These are phyloP conservation scores for Willaertia magna DNA, from an alignment of 208 protist genomes.

Conservation along the genomic window DNA sequence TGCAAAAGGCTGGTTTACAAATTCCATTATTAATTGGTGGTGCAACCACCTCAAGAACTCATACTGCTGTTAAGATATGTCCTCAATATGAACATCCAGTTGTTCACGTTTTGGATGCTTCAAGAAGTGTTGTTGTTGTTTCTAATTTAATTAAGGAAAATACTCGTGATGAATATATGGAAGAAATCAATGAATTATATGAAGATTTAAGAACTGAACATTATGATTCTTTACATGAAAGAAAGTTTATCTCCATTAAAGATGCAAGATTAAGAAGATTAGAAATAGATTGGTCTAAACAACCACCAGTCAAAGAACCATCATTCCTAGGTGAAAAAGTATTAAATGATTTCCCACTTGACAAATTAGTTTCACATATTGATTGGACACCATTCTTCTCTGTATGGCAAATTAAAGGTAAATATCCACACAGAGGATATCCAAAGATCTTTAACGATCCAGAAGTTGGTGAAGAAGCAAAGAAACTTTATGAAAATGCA, in stretches of 20 bases:
- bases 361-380: conserved; percentile 67
- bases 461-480: conserved; percentile 75
- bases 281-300: conserved; percentile 49
- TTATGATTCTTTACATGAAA: conserved; percentile 67
- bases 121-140: conserved; percentile 67
- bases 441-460: conserved; percentile 89
- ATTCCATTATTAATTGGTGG: conserved; percentile 83
- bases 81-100: conserved; percentile 58
- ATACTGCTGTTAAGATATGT: conserved; percentile 89
- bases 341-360: conserved; percentile 59
- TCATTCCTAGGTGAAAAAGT: conserved; percentile 50
- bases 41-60: conserved; percentile 86
- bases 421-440: conserved; percentile 84
- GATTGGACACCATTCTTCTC: conserved; percentile 91
- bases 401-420: conserved; percentile 80
- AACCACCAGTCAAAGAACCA: conserved; percentile 43
- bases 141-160: conserved; percentile 44
- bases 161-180: conserved; percentile 49
- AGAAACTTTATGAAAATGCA: conserved; percentile 74
- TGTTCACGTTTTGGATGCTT: conserved; percentile 88
- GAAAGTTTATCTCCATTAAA: conserved; percentile 57
- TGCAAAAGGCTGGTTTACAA: conserved; percentile 59
- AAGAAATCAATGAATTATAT: conserved; percentile 69
- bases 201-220: conserved; percentile 78
- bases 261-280: conserved; percentile 45